Evolutionary conservation across 2,329 filamentous ascomycete genomes (phyloP).

Genomic region (Diplocarpon mali): DNA sequence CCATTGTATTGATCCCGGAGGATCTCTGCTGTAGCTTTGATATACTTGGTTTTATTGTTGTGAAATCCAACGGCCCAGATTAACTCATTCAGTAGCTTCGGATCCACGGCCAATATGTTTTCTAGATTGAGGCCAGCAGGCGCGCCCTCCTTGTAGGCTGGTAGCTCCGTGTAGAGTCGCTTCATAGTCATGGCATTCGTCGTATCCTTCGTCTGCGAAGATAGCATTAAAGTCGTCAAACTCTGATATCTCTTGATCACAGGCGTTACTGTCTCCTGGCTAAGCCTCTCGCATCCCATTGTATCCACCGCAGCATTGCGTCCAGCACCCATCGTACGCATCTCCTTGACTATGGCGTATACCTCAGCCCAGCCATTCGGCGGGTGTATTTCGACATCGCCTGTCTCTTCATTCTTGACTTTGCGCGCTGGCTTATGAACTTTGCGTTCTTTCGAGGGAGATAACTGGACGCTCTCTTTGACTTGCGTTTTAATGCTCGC

Average conservation of each 20-base stretch:
- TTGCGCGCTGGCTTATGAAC: constrained; percentile 38
- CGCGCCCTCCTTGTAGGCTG: constrained; percentile 25
- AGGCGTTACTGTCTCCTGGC: constrained; percentile 37
- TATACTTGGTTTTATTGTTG: constrained; percentile 64
- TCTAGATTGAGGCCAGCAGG: constrained; percentile 45
- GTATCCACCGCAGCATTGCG: constrained; percentile 84
- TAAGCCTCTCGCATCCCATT: constrained; percentile 84
- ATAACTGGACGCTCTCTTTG: constrained; percentile 22
- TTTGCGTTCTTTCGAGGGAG: constrained; percentile 26
- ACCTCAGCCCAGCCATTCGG: constrained; percentile 77
- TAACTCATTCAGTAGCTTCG: constrained; percentile 47
- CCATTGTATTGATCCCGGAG: constrained; percentile 46
- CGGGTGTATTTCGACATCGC: constrained; percentile 36
- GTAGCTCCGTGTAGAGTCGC: constrained; percentile 50
- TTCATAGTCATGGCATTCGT: constrained; percentile 59
- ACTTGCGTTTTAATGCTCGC: constrained; percentile 33
- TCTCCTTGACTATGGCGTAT: constrained; percentile 65
- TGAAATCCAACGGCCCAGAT: constrained; percentile 64
- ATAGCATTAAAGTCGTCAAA: constrained; percentile 59
- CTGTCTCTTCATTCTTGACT: constrained; percentile 32
- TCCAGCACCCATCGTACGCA: constrained; percentile 51
- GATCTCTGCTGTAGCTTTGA: constrained; percentile 52
- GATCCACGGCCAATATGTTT: constrained; percentile 49
- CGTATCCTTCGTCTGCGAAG: constrained; percentile 64
- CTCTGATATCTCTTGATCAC: constrained; percentile 56